Base-by-base conservation (phyloP, 2,329 filamentous ascomycete species). In the Cladosporium sp. region DNA sequence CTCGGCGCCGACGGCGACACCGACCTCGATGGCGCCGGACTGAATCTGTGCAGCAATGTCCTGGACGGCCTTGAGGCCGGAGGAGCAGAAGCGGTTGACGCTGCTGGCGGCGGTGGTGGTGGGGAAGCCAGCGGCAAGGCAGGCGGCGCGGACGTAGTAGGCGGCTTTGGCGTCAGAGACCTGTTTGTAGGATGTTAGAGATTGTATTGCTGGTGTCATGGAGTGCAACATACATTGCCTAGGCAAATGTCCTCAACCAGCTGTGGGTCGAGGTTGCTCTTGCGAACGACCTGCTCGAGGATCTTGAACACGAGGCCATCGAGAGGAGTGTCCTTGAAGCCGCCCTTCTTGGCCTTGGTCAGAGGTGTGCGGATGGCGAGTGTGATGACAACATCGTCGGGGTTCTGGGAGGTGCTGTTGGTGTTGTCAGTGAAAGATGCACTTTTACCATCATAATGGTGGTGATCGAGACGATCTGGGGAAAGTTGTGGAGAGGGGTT, bases 11-110 rank as follows among this genome's bases (percentile, higher is more conserved):
- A 96, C 80, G 18, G 93, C 94, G 67, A 99, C 83, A 72, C 95
- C 95, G 69, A 96, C 79, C 66, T 96, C 90, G 77, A 99, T 98
- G 72, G 86, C 86, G 68, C 93, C 93, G 59, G 83, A 81, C 66
- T 84, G 78, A 78, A 99, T 97, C 77, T 93, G 87, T 81, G 95
- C 90, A 59, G 95, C 93, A 71, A 99, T 96, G 76, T 97, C 93
- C 79, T 96, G 93, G 5, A 93, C 91, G 65, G 95, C 93, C 81
- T 97, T 96, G 70, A 99, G 89, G 39, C 95, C 95, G 0, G 93
- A 97, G 43, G 92, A 96, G 85, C 95, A 99, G 88, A 99, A 98
- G 68, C 95, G 90, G 85, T 98, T 98, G 66, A 96, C 85, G 51
- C 90, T 89, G 51, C 86, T 93, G 69, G 91, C 92, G 70, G 88